Percentiles rank a stretch among this genome's conserved stretches.
Conservation (phyloP, 1,284 basidiomycete species). For the Xerocomus nothofagi region DNA sequence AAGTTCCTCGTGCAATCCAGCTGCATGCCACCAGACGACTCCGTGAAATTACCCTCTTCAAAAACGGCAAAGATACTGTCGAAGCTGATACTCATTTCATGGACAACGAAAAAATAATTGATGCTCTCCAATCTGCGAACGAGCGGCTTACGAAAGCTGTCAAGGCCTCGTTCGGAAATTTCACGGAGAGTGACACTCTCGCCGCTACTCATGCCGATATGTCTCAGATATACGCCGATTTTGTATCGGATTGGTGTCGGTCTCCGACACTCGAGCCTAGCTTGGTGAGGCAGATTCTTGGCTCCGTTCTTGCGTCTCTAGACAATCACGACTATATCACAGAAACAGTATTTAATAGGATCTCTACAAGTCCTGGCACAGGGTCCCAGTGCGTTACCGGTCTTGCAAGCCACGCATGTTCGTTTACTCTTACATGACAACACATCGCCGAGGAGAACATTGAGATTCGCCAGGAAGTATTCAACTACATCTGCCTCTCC, state of each 20-base stretch:
- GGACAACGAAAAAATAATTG: slow-evolving; percentile 50
- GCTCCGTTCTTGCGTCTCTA: not conserved
- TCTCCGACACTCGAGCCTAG: slow-evolving; percentile 46
- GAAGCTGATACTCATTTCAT: slow-evolving; percentile 8
- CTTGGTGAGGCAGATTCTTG: slow-evolving; percentile 46
- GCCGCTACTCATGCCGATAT: slow-evolving; percentile 35
- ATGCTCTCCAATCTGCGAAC: slow-evolving; percentile 57
- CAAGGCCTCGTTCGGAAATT: slow-evolving; percentile 12
- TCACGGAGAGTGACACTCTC: slow-evolving; percentile 7
- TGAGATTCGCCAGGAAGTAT: slow-evolving; percentile 48
- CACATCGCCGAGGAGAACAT: slow-evolving; percentile 38
- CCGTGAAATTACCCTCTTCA: slow-evolving; percentile 24
- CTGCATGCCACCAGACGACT: slow-evolving; percentile 50
- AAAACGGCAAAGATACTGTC: slow-evolving; percentile 4
- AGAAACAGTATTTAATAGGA: slow-evolving; percentile 55
- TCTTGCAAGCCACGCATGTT: slow-evolving; percentile 49
- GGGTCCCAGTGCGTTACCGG: slow-evolving; percentile 34
- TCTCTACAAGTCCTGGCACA: slow-evolving; percentile 49
- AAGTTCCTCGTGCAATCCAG: slow-evolving; percentile 51
- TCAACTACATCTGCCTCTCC: slow-evolving; percentile 35
- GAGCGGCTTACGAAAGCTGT: slow-evolving; percentile 48
- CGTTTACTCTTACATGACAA: slow-evolving; percentile 40
- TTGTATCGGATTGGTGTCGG: slow-evolving; percentile 57
- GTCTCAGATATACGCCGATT: slow-evolving; percentile 52
- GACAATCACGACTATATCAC: not conserved